These are phyloP conservation scores for Aquilaria malaccensis DNA, from an alignment of 345 rosid genomes.

Conservation along the genomic window DNA sequence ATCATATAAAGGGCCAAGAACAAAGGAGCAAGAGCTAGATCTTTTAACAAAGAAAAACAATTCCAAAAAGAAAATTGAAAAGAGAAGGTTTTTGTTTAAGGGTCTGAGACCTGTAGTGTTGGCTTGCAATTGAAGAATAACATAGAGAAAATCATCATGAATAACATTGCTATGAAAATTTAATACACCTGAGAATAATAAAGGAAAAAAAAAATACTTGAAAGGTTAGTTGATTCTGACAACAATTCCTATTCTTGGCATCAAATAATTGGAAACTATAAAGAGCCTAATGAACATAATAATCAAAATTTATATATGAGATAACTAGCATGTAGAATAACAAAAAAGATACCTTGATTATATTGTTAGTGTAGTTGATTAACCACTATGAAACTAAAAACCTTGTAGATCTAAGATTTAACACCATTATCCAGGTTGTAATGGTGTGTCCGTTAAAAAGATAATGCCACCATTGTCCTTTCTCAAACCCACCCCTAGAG, in stretches of 20 bases:
- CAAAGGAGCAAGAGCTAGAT: too few species aligned
- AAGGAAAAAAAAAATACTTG: neutral
- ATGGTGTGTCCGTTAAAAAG: constrained; percentile 67
- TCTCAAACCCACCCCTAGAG: constrained; percentile 80
- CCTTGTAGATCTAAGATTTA: constrained; percentile 31
- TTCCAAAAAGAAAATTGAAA: too few species aligned
- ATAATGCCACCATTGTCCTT: constrained; percentile 91
- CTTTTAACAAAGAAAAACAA: too few species aligned
- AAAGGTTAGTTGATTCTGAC: neutral
- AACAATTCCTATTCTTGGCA: neutral
- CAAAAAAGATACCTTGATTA: constrained; percentile 60
- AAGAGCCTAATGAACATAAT: neutral
- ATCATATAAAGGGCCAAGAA: too few species aligned
- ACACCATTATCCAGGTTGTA: constrained; percentile 53
- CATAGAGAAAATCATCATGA: constrained; percentile 12
- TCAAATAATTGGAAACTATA: neutral
- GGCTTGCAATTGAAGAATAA: constrained; percentile 16
- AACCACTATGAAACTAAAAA: constrained; percentile 14
- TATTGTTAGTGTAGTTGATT: constrained; percentile 40
- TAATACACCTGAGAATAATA: constrained; percentile 11
- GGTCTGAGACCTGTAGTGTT: constrained; percentile 3
- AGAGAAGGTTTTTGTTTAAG: too few species aligned
- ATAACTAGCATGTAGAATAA: neutral
- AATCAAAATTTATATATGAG: too few species aligned
- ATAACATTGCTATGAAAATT: constrained; percentile 13